phyloP scores from a whole-genome alignment of 768 basidiomycete species.

The Agaricus blazei region DNA sequence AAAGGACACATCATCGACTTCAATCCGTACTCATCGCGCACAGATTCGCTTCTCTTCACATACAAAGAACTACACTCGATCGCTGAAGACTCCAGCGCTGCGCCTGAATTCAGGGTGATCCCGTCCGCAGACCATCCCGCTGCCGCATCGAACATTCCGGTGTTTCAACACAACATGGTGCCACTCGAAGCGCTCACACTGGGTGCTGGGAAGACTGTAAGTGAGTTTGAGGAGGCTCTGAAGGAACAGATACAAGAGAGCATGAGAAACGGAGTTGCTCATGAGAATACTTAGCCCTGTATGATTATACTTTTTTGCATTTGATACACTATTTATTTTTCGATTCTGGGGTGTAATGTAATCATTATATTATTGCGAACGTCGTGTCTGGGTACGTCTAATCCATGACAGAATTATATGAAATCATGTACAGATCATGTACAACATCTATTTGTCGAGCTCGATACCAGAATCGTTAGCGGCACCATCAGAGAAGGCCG shows the following conservation, averaged over 20 bases:
- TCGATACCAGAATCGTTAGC: conserved; percentile 53
- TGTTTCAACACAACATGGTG: conserved; percentile 83
- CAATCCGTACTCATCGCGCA: conserved; percentile 80
- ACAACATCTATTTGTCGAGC: conserved; percentile 37
- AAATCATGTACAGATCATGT: not conserved
- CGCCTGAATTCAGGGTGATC: conserved; percentile 58
- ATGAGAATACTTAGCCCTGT: not conserved
- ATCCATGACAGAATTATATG: not conserved
- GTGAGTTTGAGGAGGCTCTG: conserved; percentile 70
- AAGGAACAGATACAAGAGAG: conserved; percentile 43
- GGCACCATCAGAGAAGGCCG: conserved; percentile 57
- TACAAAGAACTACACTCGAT: conserved; percentile 67
- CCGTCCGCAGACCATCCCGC: conserved; percentile 72
- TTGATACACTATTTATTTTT: not conserved
- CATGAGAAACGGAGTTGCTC: conserved; percentile 10
- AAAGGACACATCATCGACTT: conserved; percentile 86
- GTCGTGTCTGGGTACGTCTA: conserved; percentile 3
- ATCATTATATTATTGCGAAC: conserved; percentile 3
- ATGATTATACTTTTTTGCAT: not conserved
- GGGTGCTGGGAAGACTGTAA: conserved; percentile 66
- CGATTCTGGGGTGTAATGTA: not conserved
- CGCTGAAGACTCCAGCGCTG: conserved; percentile 12
- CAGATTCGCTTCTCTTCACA: conserved; percentile 84
- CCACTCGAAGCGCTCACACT: conserved; percentile 84
- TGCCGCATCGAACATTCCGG: conserved; percentile 62